Evolutionary conservation across 1,284 basidiomycete genomes (phyloP), one percentile per base, ranked within the genome.

Genomic region (Puccinia novopanici): DNA sequence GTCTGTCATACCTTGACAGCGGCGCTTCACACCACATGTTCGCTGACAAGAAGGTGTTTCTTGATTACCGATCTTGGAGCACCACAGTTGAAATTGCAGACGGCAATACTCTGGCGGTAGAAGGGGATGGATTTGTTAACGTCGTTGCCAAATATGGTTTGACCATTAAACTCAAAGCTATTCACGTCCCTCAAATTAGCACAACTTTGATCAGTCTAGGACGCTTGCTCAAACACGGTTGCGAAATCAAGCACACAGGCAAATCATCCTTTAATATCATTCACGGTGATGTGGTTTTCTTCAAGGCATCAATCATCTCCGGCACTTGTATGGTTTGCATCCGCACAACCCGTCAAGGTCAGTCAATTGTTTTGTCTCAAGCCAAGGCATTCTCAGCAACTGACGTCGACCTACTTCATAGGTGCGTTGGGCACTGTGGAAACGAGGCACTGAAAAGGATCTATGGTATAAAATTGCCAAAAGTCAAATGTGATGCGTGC

Each of bases 1-100:
- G n/a, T n/a, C n/a, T n/a, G n/a, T n/a, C n/a, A n/a, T n/a, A n/a
- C n/a, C n/a, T n/a, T n/a, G n/a, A n/a, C n/a, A n/a, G n/a, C n/a
- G n/a, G n/a, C n/a, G 57, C 55, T 19, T 34, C 61, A 2, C 57
- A 77, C 52, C 75, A 77, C 30, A 77, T 77, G 75, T 50, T 54
- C 19, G 10, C 27, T 15, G 3, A 77, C 30, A 30, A 52, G 17
- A 40, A 40, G 19, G 40, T n/a, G 0, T 67, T 77, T 48, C 9
- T 13, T 4, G 12, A 63, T 42, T 65, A 77, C 50, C 10, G 13
- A 27, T 17, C 22, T 22, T 37, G n/a, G 3, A 0, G 6, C 3
- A 22, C 8, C 5, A 12, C 8, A 1, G 61, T 67, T 34, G 17
- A 59, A 15, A 10, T 76, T 3, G 61, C 74, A 15, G 45, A 76